Conservation (phyloP, 2,329 filamentous ascomycete species). For the Neopestalotiopsis clavispora region DNA sequence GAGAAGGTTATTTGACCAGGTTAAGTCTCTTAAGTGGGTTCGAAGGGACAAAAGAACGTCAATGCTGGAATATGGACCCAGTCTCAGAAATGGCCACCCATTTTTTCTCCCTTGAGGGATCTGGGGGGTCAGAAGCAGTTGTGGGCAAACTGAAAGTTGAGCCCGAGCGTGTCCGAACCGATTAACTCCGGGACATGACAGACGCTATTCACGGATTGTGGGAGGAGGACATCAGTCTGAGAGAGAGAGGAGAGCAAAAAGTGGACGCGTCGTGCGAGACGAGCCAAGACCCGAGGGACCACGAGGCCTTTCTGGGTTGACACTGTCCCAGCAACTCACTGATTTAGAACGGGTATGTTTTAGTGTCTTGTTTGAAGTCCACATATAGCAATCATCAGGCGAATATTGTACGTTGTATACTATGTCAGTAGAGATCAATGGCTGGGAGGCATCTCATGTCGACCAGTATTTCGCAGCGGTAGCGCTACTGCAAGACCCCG, state of each 20-base stretch:
- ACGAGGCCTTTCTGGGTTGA: not conserved
- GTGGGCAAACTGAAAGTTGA: not conserved
- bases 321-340: not conserved
- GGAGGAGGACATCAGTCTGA: not conserved
- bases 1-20: not conserved
- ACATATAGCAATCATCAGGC: not conserved
- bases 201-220: not conserved
- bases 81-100: not conserved
- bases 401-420: no score
- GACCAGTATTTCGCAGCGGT: not conserved
- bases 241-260: no score
- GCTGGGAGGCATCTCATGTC: not conserved
- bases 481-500: not conserved
- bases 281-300: not conserved
- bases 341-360: not conserved
- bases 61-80: not conserved
- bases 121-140: not conserved
- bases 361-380: constrained; percentile 12
- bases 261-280: no score
- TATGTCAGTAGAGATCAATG: no score
- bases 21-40: not conserved
- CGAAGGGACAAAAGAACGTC: not conserved
- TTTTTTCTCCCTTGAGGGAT: no score
- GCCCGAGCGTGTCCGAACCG: not conserved
- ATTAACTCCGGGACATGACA: not conserved